Percentiles rank a stretch among this genome's conserved stretches.
These are phyloP conservation scores for Ogataea hybrid DNA, from an alignment of 1,139 yeast genomes.

Conservation along the genomic window DNA sequence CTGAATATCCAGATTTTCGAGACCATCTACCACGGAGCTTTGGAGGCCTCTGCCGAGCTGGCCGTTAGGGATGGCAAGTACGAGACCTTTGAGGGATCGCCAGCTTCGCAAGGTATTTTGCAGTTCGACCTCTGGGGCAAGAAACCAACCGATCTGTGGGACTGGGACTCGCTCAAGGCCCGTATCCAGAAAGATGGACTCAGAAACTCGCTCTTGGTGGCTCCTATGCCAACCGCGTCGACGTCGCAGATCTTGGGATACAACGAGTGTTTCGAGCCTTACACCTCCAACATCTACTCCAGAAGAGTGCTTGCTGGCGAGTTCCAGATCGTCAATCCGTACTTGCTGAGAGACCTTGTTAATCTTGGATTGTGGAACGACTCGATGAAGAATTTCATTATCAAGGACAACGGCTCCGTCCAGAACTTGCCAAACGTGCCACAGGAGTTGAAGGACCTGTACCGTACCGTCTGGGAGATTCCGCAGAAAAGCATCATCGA, in stretches of 20 bases:
- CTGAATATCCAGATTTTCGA: constrained; percentile 59
- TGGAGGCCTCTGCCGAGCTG: constrained; percentile 55
- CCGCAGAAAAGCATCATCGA: constrained; percentile 55
- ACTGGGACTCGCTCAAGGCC: constrained; percentile 53
- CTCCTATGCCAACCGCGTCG: constrained; percentile 68
- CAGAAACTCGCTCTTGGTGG: constrained; percentile 56
- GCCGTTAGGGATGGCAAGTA: constrained; percentile 48
- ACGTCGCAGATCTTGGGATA: constrained; percentile 61
- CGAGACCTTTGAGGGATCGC: constrained; percentile 52
- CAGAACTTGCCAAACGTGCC: constrained; percentile 53
- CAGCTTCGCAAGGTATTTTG: constrained; percentile 55
- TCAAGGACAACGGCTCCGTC: constrained; percentile 53
- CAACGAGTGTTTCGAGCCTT: constrained; percentile 64
- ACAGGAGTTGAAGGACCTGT: constrained; percentile 47
- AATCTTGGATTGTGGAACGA: constrained; percentile 56
- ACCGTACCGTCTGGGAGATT: constrained; percentile 63
- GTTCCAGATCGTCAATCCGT: constrained; percentile 59
- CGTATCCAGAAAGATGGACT: constrained; percentile 46
- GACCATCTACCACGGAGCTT: constrained; percentile 59
- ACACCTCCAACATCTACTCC: constrained; percentile 56
- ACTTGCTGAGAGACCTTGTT: constrained; percentile 51
- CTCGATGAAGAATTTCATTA: constrained; percentile 50
- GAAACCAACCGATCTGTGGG: constrained; percentile 55
- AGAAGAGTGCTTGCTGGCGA: constrained; percentile 65
- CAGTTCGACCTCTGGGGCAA: constrained; percentile 59